phyloP scores from a whole-genome alignment of 257 asterid species.

The Nicotiana undulata region DNA sequence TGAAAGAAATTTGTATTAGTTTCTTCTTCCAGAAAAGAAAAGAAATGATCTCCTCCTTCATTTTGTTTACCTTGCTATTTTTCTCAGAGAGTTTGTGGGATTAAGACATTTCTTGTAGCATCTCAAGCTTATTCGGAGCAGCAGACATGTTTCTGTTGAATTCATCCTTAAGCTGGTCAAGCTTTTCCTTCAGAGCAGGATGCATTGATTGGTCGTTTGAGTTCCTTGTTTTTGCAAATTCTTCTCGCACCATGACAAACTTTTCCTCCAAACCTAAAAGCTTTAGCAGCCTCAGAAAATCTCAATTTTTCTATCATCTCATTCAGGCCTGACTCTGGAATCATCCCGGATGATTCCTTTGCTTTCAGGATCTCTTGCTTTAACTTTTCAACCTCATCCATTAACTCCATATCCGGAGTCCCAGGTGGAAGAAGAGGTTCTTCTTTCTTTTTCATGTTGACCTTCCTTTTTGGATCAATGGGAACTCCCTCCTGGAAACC shows the following conservation, averaged over 20 bases:
- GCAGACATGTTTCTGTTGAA: constrained; percentile 44
- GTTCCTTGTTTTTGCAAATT: constrained; percentile 49
- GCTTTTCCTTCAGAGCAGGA: constrained; percentile 45
- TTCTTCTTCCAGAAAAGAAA: too few relatives aligned
- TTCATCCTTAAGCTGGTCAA: constrained; percentile 48
- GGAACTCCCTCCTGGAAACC: constrained; percentile 66
- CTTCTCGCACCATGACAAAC: constrained; percentile 45
- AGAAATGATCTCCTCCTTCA: constrained; percentile 32
- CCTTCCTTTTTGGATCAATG: constrained; percentile 50
- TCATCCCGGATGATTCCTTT: constrained; percentile 24
- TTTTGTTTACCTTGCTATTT: constrained; percentile 26
- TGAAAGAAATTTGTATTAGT: too few relatives aligned
- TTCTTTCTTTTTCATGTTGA: constrained; percentile 65
- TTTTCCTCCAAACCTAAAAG: constrained; percentile 57
- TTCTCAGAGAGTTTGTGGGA: constrained; percentile 27
- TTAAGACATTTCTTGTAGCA: constrained; percentile 45
- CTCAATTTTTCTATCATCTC: constrained; percentile 48
- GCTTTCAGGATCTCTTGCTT: constrained; percentile 50
- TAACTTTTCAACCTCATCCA: constrained; percentile 56
- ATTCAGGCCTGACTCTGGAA: constrained; percentile 28
- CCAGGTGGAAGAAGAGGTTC: constrained; percentile 35
- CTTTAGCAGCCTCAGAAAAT: constrained; percentile 59
- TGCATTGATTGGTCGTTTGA: constrained; percentile 35
- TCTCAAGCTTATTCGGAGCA: constrained; percentile 61
- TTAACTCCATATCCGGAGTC: constrained; percentile 41